Evolutionary conservation across 2,329 filamentous ascomycete species (phyloP), one percentile per base, ranked within the genome.

Genomic region (Macroventuria anomochaeta): DNA sequence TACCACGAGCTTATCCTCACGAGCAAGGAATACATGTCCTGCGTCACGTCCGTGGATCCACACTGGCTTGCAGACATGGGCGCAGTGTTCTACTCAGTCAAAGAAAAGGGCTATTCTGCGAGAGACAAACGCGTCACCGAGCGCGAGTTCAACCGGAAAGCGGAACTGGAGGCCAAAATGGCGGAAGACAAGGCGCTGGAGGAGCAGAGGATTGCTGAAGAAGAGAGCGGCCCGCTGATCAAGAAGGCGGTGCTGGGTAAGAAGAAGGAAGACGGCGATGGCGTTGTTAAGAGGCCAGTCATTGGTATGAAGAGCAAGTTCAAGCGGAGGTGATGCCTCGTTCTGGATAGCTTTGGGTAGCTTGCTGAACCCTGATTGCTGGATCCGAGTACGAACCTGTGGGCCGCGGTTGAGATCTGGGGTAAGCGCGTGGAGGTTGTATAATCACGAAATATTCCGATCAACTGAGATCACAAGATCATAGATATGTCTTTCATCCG

Each of bases 1-100:
- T 99, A 99, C 76, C 95, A 99, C 80, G 95, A 99, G 76, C 85
- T 99, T 53, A 96, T 99, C 65, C 85, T 99, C 56, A 99, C 95
- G 0, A 91, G 88, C 52, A 97, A 96, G 72, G 95, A 97, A 73
- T 99, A 97, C 79, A 97, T 99, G 87, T 96, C 91, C 3, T 96
- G 91, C 4, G 95, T 99, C 8, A 99, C 95, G 4, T 86, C 91
- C 1, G 95, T 99, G 1, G 95, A 99, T 73, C 93, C 95, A 46
- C 91, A 96, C 72, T 99, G 95, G 95, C 85, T 99, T 33, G 95
- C 95, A 6, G 95, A 99, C 72, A 81, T 99, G 5, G 95, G 96
- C 28, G 95, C 93, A 1, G 95, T 99, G 0, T 99, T 99, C 75
- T 99, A 97, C 76, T 95, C 89, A 1, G 85, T 99, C 70, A 97